Evolutionary conservation across 257 asterid species (phyloP).

Genomic region (Petunia secreta): DNA sequence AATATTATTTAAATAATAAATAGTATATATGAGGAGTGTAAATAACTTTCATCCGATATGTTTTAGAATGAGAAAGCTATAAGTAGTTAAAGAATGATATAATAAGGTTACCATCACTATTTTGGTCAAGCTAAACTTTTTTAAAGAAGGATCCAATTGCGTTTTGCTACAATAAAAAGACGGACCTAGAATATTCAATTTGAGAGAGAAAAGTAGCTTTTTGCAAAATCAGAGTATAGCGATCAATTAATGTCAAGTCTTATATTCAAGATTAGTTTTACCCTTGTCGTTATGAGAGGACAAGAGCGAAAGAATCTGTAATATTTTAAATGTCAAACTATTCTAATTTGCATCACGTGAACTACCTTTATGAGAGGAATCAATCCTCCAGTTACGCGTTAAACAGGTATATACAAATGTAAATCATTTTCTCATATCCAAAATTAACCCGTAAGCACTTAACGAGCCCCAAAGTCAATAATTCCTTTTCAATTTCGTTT

Average conservation of each 20-base stretch:
- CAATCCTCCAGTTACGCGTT: not conserved
- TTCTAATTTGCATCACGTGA: constrained; percentile 17
- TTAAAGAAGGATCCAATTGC: not conserved
- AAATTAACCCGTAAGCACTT: not conserved
- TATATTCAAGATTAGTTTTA: not conserved
- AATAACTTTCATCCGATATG: no score
- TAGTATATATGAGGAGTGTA: no score
- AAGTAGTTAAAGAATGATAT: not conserved
- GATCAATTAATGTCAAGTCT: not conserved
- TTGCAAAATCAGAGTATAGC: not conserved
- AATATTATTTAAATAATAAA: no score
- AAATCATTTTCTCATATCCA: not conserved
- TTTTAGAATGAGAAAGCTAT: not conserved
- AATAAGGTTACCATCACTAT: not conserved
- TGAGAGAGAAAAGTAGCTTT: constrained; percentile 1
- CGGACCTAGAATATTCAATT: not conserved
- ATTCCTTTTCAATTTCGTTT: constrained; percentile 15
- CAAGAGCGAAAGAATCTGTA: not conserved
- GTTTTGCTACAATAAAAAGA: not conserved
- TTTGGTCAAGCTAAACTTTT: not conserved
- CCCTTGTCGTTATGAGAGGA: not conserved
- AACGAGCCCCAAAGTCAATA: not conserved
- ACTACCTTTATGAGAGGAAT: not conserved
- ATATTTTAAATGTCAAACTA: not conserved
- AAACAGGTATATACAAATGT: not conserved